A percentile compares a stretch with the other conserved stretches of the same genome.
Conservation (phyloP, 1,284 basidiomycete species). For the Waitea zeae region DNA sequence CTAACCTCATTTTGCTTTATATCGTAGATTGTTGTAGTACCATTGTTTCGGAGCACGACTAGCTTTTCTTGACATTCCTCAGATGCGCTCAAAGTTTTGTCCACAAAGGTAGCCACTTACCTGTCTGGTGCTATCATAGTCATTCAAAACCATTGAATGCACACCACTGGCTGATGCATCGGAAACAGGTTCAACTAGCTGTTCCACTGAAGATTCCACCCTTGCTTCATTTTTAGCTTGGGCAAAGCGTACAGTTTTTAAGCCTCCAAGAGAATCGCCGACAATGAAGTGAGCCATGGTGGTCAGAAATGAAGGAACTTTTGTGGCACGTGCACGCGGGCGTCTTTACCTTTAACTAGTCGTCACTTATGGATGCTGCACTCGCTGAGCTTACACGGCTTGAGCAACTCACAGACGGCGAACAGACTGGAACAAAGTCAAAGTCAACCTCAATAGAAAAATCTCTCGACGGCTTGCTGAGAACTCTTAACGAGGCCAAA, state of each 20-base stretch:
- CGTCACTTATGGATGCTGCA: constrained; percentile 42
- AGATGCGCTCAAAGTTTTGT: too few species aligned
- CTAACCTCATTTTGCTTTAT: too few species aligned
- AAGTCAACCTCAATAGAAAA: constrained; percentile 41
- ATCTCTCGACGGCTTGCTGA: constrained; percentile 54
- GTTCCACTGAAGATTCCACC: too few species aligned
- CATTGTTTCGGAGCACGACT: constrained; percentile 13
- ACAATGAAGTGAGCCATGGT: constrained; percentile 49
- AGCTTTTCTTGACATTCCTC: too few species aligned
- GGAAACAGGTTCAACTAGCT: too few species aligned
- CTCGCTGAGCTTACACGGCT: constrained; percentile 62
- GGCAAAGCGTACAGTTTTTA: constrained; percentile 39
- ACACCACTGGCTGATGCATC: too few species aligned
- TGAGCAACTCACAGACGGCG: constrained; percentile 34
- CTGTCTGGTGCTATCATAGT: too few species aligned
- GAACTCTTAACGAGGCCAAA: constrained; percentile 40
- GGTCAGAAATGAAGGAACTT: neutral
- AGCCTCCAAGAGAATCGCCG: constrained; percentile 58
- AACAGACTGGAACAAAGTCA: constrained; percentile 19
- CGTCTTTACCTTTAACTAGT: neutral
- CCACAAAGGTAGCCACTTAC: too few species aligned
- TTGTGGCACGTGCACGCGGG: neutral
- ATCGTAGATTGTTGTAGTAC: constrained; percentile 18
- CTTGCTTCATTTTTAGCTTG: too few species aligned
- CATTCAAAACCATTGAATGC: too few species aligned